Base-by-base conservation (phyloP, 2,329 filamentous ascomycete genomes). In the Pseudocercospora eumusae region DNA sequence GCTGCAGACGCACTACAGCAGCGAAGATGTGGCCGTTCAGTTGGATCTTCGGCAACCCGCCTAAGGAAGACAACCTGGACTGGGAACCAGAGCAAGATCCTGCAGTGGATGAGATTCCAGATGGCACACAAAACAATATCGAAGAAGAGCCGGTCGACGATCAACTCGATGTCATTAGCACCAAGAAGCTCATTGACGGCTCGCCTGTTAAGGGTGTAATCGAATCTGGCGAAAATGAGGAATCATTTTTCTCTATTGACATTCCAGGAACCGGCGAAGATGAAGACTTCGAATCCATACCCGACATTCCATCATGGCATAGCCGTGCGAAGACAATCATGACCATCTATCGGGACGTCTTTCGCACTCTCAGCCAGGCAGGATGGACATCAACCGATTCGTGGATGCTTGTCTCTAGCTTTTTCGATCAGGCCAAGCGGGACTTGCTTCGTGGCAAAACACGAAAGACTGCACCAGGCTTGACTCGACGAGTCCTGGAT, bases 361-460 rank as follows among this genome's bases (percentile, higher is more conserved):
- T 56, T 10, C 53, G 18, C 53, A 33, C 31, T n/a, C 21, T 44
- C 6, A 18, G 13, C 10, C n/a, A 40, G 31, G 36, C 31, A 44
- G 53, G 31, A 6, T 56, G 27, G 53, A 27, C 31, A 11, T 2
- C 31, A n/a, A 42, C n/a, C 25, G 53, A 56, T 9, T 40, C 53
- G 5, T 56, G 53, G 53, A 20, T n/a, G 9, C 36, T 40, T 28
- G 36, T 56, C 20, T 56, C 53, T 5, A 21, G 31, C n/a, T 56
- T 56, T n/a, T 56, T 42, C 31, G 53, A 56, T 21, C n/a, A 40
- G 23, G 31, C 21, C 33, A 40, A 56, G 31, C 20, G 31, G 13
- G 31, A 40, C 52, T 54, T 54, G 25, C 28, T 23, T 31, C 44
- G 45, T 11, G 45, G 56, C 33, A 52, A 59, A 28, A 20, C 27